Evolutionary conservation across 371 early-diverging fungal species (phyloP).

Genomic region (Rhizopus sp.): DNA sequence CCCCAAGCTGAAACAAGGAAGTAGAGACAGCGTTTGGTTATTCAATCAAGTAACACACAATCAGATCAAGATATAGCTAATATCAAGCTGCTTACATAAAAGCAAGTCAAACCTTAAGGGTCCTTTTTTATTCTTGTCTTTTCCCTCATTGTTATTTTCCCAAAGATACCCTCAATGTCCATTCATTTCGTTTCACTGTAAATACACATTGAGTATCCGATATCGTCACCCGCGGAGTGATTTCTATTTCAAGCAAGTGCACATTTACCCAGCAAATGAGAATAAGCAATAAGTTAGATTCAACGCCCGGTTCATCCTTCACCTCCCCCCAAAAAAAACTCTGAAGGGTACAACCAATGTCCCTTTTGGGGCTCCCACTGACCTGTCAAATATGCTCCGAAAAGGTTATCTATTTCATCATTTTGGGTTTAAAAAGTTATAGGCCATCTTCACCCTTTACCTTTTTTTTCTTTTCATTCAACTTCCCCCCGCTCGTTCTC

Average conservation of each 20-base stretch:
- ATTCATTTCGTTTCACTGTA: neutral
- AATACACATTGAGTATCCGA: neutral
- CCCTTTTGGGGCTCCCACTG: slow-evolving; percentile 15
- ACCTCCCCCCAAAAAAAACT: slow-evolving; percentile 14
- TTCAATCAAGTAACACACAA: no score
- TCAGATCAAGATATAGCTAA: no score
- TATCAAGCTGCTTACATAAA: neutral
- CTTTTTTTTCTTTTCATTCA: neutral
- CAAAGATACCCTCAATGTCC: neutral
- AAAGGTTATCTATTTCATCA: neutral
- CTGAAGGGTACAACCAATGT: slow-evolving; percentile 1
- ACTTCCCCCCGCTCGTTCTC: slow-evolving; percentile 5
- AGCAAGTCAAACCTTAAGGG: no score
- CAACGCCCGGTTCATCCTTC: neutral
- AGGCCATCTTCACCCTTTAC: neutral
- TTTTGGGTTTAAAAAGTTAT: slow-evolving; percentile 1
- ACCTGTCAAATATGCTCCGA: slow-evolving; percentile 5
- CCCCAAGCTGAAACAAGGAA: neutral
- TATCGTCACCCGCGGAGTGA: slow-evolving; percentile 14
- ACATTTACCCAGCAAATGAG: slow-evolving; percentile 9
- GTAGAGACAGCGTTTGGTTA: neutral
- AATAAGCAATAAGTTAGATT: neutral
- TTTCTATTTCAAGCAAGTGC: slow-evolving; percentile 13
- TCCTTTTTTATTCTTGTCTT: no score
- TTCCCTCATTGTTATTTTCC: neutral